Conservation (phyloP, 2,329 filamentous ascomycete genomes). For the Colletotrichum liaoningense region DNA sequence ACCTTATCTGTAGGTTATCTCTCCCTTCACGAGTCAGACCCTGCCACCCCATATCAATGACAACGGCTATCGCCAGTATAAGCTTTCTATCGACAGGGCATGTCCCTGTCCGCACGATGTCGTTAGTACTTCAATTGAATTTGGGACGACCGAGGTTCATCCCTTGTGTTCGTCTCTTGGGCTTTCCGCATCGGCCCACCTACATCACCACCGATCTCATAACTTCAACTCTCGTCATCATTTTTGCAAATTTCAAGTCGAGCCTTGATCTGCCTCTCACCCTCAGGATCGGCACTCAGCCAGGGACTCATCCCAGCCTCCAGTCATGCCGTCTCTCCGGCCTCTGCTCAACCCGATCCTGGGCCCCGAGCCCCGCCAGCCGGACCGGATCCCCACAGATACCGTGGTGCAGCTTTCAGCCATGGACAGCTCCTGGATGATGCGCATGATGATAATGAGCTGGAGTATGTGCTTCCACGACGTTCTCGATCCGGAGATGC, state of each 20-base stretch:
- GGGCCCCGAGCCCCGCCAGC: slow-evolving; percentile 9
- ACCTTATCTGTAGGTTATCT: slow-evolving; percentile 23
- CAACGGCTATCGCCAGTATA: neutral
- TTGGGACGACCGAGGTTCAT: neutral
- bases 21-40: slow-evolving; percentile 7
- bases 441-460: slow-evolving; percentile 42
- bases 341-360: slow-evolving; percentile 24
- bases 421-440: slow-evolving; percentile 45
- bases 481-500: slow-evolving; percentile 54
- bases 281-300: too few species aligned
- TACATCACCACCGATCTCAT: neutral
- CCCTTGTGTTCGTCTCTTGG: neutral
- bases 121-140: neutral
- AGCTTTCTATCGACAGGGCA: slow-evolving; percentile 10
- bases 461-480: slow-evolving; percentile 57
- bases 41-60: neutral
- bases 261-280: neutral
- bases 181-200: neutral
- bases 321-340: slow-evolving; percentile 8
- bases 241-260: neutral
- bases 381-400: slow-evolving; percentile 10
- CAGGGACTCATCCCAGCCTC: too few species aligned
- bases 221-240: too few species aligned
- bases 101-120: neutral
- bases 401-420: slow-evolving; percentile 42